Percentiles rank a stretch among this genome's conserved stretches.
These are phyloP conservation scores for Yamadazyma atmosphaerica DNA, from an alignment of 1,139 yeast species.

Conservation along the genomic window DNA sequence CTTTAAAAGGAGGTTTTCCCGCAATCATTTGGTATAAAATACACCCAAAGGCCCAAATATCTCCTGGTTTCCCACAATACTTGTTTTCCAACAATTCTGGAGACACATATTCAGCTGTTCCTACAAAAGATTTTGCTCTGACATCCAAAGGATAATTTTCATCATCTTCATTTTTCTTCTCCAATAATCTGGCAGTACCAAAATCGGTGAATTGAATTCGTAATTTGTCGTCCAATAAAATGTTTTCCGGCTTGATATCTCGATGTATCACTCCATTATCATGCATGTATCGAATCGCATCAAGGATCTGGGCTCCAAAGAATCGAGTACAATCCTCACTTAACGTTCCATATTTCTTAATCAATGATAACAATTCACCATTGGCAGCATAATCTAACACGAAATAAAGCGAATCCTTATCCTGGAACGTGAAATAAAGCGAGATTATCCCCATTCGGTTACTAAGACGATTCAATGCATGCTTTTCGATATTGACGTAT, in stretches of 20 bases:
- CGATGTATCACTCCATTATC: slow-evolving; percentile 77
- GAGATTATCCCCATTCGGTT: slow-evolving; percentile 75
- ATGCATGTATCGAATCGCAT: slow-evolving; percentile 69
- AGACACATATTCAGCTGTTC: slow-evolving; percentile 82
- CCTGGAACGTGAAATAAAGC: slow-evolving; percentile 91
- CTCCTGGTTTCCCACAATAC: slow-evolving; percentile 74
- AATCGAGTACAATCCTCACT: slow-evolving; percentile 78
- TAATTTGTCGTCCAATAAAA: slow-evolving; percentile 62
- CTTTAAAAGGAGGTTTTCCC: slow-evolving; percentile 80
- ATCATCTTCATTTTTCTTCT: slow-evolving; percentile 39
- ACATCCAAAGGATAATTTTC: slow-evolving; percentile 50
- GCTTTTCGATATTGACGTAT: slow-evolving; percentile 94
- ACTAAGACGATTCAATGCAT: slow-evolving; percentile 82
- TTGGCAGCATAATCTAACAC: slow-evolving; percentile 92
- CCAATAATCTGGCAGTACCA: slow-evolving; percentile 71
- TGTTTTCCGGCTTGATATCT: slow-evolving; percentile 79
- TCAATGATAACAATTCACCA: slow-evolving; percentile 82
- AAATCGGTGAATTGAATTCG: slow-evolving; percentile 76
- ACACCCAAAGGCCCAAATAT: slow-evolving; percentile 83
- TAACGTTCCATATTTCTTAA: slow-evolving; percentile 75
- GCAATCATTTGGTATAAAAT: slow-evolving; percentile 73
- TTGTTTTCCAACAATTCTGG: slow-evolving; percentile 72
- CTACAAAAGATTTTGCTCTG: slow-evolving; percentile 71
- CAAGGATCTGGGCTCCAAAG: slow-evolving; percentile 62
- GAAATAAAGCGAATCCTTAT: slow-evolving; percentile 81